Base-by-base conservation (phyloP, 106 monocot species). In the Narthecium ossifragum region DNA sequence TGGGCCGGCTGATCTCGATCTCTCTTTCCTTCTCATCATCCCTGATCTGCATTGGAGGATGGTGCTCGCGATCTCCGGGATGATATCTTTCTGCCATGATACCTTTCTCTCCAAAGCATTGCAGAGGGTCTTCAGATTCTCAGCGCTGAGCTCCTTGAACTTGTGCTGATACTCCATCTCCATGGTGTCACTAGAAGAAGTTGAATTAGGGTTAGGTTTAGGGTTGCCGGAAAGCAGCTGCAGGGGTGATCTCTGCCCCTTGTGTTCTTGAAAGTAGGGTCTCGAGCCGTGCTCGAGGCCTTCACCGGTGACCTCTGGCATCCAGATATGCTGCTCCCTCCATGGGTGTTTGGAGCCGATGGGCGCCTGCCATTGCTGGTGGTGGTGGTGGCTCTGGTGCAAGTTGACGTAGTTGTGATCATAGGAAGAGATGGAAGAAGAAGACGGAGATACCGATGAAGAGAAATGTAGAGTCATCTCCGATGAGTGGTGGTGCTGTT, bases 91-190 rank as follows among this genome's bases (percentile, higher is more conserved):
- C 30, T 94, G 89, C 77, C 80, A 80, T 26, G 85, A 68, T n/a
- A 75, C 85, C 21, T 69, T 77, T 40, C 72, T 68, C 83, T 89
- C 93, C 64, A 94, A 59, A 11, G 69, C 61, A 67, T 61, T 68
- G 79, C 85, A 85, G 7, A 94, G 55, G 6, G 49, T 65, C 63
- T 94, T 89, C 41, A 94, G 49, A 40, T 89, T 94, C 69, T 88
- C 93, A 2, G 85, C 89, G 38, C 73, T 94, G 41, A 94, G 57
- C 66, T 94, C 93, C 57, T 70, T 89, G 76, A 83, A 94, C 63
- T 62, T 82, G 24, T 73, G 37, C 58, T 2, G 39, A 4, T 55
- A 34, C 4, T 75, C 72, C 58, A 64, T 69, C 17, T 66, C 74
- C 71, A 67, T 82, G 24, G 77, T 82, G 52, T 68, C 80, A 27